Conservation (phyloP, 805 yeast genomes). For the Yamadazyma philogaea region DNA sequence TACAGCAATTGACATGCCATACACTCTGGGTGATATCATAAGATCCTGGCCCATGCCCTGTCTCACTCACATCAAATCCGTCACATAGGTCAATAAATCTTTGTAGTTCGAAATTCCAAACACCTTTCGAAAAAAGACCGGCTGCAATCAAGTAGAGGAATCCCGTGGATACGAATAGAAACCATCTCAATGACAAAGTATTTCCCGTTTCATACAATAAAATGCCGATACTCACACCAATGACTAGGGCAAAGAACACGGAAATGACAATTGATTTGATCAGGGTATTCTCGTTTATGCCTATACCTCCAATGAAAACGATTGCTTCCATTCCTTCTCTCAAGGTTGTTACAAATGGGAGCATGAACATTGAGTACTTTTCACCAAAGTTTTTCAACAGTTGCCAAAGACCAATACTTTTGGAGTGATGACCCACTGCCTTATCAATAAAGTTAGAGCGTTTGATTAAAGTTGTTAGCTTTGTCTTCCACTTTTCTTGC, state of each 20-base stretch:
- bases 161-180: conserved; percentile 72
- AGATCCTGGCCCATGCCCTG: conserved; percentile 92
- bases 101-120: conserved; percentile 87
- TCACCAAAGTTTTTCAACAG: conserved; percentile 16
- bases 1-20: conserved; percentile 96
- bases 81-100: conserved; percentile 66
- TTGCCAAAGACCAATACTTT: conserved; percentile 1
- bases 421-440: conserved; percentile 12
- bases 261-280: conserved; percentile 53
- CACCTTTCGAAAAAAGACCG: conserved; percentile 80
- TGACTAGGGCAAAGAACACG: conserved; percentile 51
- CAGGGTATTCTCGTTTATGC: conserved; percentile 36
- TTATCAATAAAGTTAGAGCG: conserved; percentile 21
- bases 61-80: conserved; percentile 83
- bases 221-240: conserved; percentile 64
- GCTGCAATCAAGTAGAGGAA: conserved; percentile 82
- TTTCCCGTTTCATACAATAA: conserved; percentile 75
- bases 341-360: conserved; percentile 82
- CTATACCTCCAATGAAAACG: conserved; percentile 85
- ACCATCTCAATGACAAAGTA: conserved; percentile 69
- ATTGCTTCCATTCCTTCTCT: conserved; percentile 92
- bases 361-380: conserved; percentile 36
- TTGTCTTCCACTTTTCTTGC: conserved; percentile 44
- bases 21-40: conserved; percentile 75
- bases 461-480: conserved; percentile 29